A percentile compares a stretch with the other conserved stretches of the same genome.
These are phyloP conservation scores for Babesia divergens DNA, from an alignment of 169 alveolate genomes.

Conservation along the genomic window DNA sequence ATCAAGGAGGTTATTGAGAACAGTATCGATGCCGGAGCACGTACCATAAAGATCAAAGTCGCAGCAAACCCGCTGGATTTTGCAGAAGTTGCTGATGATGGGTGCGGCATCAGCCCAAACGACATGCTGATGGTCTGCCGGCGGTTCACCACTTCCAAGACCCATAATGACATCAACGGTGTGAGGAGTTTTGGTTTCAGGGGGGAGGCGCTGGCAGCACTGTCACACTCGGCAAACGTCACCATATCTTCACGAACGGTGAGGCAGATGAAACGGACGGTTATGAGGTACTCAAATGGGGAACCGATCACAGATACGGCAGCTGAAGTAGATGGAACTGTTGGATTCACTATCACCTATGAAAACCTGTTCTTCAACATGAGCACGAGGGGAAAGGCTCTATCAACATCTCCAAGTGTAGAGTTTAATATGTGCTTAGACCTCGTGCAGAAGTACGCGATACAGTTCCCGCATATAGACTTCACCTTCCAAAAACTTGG, in stretches of 20 bases:
- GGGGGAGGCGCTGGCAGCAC: slow-evolving; percentile 98
- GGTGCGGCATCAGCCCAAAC: slow-evolving; percentile 90
- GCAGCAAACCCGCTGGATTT: slow-evolving; percentile 89
- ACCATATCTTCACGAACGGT: slow-evolving; percentile 85
- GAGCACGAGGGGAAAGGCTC: slow-evolving; percentile 56
- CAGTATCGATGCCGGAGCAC: slow-evolving; percentile 95
- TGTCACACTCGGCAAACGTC: slow-evolving; percentile 89
- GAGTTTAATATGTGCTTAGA: slow-evolving; percentile 87
- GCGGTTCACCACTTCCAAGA: slow-evolving; percentile 95
- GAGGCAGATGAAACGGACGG: slow-evolving; percentile 77
- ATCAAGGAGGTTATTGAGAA: slow-evolving; percentile 97
- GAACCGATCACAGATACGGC: slow-evolving; percentile 69
- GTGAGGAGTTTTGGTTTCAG: slow-evolving; percentile 96
- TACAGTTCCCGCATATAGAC: slow-evolving; percentile 87
- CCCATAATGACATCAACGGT: slow-evolving; percentile 81
- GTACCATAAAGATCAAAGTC: slow-evolving; percentile 80
- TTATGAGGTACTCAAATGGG: slow-evolving; percentile 81
- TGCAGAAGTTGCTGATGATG: slow-evolving; percentile 92
- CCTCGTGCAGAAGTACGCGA: slow-evolving; percentile 87
- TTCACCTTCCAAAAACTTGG: slow-evolving; percentile 79
- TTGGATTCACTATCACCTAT: slow-evolving; percentile 70
- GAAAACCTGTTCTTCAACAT: slow-evolving; percentile 72
- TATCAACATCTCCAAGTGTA: slow-evolving; percentile 66
- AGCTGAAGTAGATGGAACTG: slow-evolving; percentile 63
- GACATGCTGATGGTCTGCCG: slow-evolving; percentile 93